phyloP scores from a whole-genome alignment of 2,329 filamentous ascomycete genomes.

The Pyrenochaeta sp. region DNA sequence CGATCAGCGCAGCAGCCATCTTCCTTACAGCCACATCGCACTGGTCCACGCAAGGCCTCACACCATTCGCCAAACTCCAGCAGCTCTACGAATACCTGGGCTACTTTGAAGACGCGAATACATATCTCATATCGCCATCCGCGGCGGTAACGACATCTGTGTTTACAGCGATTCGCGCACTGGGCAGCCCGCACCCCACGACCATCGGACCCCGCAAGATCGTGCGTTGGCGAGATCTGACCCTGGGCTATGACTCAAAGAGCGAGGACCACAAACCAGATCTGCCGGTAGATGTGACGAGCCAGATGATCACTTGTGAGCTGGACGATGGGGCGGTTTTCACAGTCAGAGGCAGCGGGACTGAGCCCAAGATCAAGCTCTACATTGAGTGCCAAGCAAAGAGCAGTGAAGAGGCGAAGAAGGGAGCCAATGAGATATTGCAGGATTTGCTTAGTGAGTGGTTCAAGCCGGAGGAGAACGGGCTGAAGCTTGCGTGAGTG shows the following conservation, averaged over 20 bases:
- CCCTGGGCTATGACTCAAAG: conserved; percentile 66
- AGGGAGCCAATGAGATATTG: conserved; percentile 56
- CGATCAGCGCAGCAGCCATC: conserved; percentile 66
- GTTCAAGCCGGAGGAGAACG: conserved; percentile 55
- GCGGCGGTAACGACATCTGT: conserved; percentile 61
- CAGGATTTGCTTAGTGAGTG: conserved; percentile 58
- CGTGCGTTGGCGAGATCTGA: conserved; percentile 68
- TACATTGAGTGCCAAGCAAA: conserved; percentile 61
- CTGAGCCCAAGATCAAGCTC: conserved; percentile 72
- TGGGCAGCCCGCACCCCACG: conserved; percentile 54
- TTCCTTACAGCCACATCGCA: conserved; percentile 65
- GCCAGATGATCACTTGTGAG: conserved; percentile 72
- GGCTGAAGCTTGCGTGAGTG: conserved; percentile 42
- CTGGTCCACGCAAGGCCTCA: conserved; percentile 63
- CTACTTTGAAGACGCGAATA: conserved; percentile 70
- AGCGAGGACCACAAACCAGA: conserved; percentile 61
- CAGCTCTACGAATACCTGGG: conserved; percentile 66
- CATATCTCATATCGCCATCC: conserved; percentile 68
- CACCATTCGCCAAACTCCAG: conserved; percentile 65
- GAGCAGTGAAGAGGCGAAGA: conserved; percentile 53
- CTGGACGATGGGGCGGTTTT: conserved; percentile 65
- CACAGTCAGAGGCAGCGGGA: conserved; percentile 68
- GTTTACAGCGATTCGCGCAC: conserved; percentile 62
- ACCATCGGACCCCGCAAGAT: conserved; percentile 63
- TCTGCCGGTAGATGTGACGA: conserved; percentile 64